A percentile compares a stretch with the other conserved stretches of the same genome.
Conservation (phyloP, 768 basidiomycete species). For the Collybiopsis luxurians region DNA sequence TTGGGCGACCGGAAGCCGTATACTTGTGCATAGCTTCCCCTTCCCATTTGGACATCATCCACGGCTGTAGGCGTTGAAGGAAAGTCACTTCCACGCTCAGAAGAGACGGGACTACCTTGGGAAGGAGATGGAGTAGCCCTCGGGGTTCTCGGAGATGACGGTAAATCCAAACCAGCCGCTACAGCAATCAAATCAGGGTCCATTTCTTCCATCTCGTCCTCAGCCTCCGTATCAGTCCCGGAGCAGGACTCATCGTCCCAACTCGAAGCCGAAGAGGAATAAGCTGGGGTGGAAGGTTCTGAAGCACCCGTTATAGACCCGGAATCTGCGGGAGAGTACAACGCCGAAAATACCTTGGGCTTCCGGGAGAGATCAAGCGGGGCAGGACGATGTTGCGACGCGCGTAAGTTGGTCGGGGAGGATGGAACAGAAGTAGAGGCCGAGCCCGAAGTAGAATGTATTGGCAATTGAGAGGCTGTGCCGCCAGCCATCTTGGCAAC, state of each 20-base stretch:
- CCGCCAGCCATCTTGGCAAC: constrained; percentile 1
- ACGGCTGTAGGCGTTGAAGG: background rate
- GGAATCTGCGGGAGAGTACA: background rate
- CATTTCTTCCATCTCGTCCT: constrained; percentile 6
- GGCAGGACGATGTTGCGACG: background rate
- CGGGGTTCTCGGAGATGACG: constrained; percentile 3
- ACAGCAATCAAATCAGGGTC: constrained; percentile 6
- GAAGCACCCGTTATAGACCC: background rate
- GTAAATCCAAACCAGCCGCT: constrained; percentile 2
- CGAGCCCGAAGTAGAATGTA: background rate
- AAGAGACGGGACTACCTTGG: background rate
- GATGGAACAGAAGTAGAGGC: background rate
- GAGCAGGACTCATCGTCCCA: background rate
- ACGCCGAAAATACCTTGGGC: background rate
- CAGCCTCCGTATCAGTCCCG: constrained; percentile 4
- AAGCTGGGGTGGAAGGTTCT: background rate
- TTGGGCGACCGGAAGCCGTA: constrained; percentile 6
- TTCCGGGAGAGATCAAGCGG: constrained; percentile 2
- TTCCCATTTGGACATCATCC: constrained; percentile 1
- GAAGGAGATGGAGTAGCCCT: background rate
- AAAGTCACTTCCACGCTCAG: background rate
- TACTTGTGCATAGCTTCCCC: constrained; percentile 4
- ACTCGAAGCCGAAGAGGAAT: background rate
- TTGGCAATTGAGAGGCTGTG: background rate
- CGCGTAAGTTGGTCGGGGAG: background rate